A percentile compares a stretch with the other conserved stretches of the same genome.
These are phyloP conservation scores for Alternaria sp. DNA, from an alignment of 2,329 filamentous ascomycete genomes.

Conservation along the genomic window DNA sequence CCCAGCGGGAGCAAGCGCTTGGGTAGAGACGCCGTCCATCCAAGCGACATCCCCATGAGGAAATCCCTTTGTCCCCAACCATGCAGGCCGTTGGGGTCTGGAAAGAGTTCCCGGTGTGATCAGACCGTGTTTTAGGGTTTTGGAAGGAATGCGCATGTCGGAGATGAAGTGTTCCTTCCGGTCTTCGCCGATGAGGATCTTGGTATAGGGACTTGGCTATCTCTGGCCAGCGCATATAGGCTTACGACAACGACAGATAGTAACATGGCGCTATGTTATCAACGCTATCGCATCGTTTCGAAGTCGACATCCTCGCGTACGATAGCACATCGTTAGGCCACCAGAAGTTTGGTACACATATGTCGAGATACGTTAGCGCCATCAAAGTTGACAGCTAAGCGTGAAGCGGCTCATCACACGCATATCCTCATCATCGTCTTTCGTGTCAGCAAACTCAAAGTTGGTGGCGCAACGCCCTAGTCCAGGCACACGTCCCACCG, in stretches of 20 bases:
- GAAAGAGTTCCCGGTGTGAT: not conserved
- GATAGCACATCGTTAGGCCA: not conserved
- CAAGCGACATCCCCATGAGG: not conserved
- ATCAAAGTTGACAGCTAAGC: not conserved
- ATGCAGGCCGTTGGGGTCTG: not conserved
- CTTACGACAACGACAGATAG: not conserved
- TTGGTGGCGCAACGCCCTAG: constrained; percentile 14
- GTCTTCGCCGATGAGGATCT: not conserved
- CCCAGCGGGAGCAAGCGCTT: constrained; percentile 1
- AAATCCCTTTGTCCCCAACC: not conserved
- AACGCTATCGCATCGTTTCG: not conserved
- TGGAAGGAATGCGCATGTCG: not conserved
- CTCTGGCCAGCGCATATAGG: not conserved
- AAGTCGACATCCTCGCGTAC: not conserved
- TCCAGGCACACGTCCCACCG: constrained; percentile 3
- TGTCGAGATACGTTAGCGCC: not conserved
- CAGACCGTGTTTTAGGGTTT: not conserved
- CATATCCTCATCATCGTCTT: not conserved
- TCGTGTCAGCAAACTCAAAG: not conserved
- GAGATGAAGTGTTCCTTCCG: not conserved
- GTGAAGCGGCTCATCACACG: not conserved
- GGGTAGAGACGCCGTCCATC: not conserved
- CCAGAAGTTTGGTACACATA: not conserved
- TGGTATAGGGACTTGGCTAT: not conserved
- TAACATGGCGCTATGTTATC: not conserved